Evolutionary conservation across 2,329 filamentous ascomycete species (phyloP).

Genomic region (Ophiosphaerella narmari): DNA sequence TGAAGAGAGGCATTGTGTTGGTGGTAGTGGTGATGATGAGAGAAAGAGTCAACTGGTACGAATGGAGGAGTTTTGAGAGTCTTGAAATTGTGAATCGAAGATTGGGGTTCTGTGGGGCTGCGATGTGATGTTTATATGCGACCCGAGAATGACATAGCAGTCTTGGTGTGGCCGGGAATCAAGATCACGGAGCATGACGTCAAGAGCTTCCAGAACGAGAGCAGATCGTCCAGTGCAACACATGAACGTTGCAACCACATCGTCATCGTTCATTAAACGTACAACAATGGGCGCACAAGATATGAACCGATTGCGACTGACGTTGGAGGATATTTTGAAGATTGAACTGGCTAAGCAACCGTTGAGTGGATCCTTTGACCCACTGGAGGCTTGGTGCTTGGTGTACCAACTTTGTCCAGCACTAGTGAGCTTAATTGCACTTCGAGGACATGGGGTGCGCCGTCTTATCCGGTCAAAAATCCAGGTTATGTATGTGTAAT

Average conservation of each 20-base stretch:
- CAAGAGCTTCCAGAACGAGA: slow-evolving; percentile 6
- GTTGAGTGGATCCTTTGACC: slow-evolving; percentile 17
- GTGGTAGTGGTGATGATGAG: slow-evolving; percentile 1
- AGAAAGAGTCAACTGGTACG: neutral
- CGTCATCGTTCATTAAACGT: slow-evolving; percentile 10
- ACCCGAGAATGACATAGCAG: neutral
- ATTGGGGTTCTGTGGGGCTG: neutral
- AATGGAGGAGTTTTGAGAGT: neutral
- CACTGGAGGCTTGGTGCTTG: slow-evolving; percentile 11
- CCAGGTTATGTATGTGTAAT: too few species aligned
- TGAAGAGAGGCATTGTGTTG: slow-evolving; percentile 43
- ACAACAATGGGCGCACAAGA: neutral
- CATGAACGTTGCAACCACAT: slow-evolving; percentile 4
- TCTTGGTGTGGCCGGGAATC: slow-evolving; percentile 1
- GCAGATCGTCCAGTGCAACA: slow-evolving; percentile 9
- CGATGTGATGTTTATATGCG: slow-evolving; percentile 4
- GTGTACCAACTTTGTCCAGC: slow-evolving; percentile 5
- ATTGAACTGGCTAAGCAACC: neutral
- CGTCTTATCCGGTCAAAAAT: slow-evolving; percentile 12
- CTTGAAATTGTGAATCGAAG: neutral
- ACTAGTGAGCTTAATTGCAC: slow-evolving; percentile 28
- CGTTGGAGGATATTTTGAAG: slow-evolving; percentile 1
- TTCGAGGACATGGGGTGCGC: slow-evolving; percentile 7
- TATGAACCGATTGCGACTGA: neutral
- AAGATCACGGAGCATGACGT: slow-evolving; percentile 18